phyloP scores from a whole-genome alignment of 2,329 filamentous ascomycete genomes.

The Lojkania enalia region DNA sequence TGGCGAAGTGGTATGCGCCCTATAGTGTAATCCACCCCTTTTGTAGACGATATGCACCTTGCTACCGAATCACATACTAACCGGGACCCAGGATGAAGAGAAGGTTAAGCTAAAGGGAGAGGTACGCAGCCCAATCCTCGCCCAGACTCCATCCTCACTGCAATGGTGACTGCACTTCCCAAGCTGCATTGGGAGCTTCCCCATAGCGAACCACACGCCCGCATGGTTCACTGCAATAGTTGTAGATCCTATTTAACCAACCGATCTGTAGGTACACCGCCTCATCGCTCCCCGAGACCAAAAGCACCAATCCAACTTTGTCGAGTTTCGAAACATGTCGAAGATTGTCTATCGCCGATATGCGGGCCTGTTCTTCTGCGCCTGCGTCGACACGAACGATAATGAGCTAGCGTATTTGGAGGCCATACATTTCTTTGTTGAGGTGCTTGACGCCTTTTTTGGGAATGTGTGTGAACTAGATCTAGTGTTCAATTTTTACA shows the following conservation, averaged over 20 bases:
- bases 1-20: slow-evolving; percentile 98
- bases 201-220: slow-evolving; percentile 1
- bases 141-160: slow-evolving; percentile 2
- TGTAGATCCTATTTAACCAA: slow-evolving; percentile 8
- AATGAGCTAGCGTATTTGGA: slow-evolving; percentile 97
- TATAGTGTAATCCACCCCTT: slow-evolving; percentile 67
- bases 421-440: slow-evolving; percentile 98
- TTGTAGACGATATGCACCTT: neutral
- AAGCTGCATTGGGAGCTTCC: no score
- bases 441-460: slow-evolving; percentile 97
- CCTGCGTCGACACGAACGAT: slow-evolving; percentile 97
- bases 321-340: slow-evolving; percentile 83
- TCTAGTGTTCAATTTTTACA: slow-evolving; percentile 75
- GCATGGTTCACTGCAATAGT: slow-evolving; percentile 8
- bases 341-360: slow-evolving; percentile 98
- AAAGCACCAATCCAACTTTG: slow-evolving; percentile 99
- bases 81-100: slow-evolving; percentile 73
- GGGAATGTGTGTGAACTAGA: slow-evolving; percentile 99
- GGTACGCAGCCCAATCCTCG: slow-evolving; percentile 52
- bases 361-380: slow-evolving; percentile 98
- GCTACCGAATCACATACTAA: slow-evolving; percentile 19
- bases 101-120: slow-evolving; percentile 99
- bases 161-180: no score
- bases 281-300: slow-evolving; percentile 97
- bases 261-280: slow-evolving; percentile 76